These are phyloP conservation scores for Phytophthora litchii DNA, from an alignment of 352 stramenopile genomes.

Conservation along the genomic window DNA sequence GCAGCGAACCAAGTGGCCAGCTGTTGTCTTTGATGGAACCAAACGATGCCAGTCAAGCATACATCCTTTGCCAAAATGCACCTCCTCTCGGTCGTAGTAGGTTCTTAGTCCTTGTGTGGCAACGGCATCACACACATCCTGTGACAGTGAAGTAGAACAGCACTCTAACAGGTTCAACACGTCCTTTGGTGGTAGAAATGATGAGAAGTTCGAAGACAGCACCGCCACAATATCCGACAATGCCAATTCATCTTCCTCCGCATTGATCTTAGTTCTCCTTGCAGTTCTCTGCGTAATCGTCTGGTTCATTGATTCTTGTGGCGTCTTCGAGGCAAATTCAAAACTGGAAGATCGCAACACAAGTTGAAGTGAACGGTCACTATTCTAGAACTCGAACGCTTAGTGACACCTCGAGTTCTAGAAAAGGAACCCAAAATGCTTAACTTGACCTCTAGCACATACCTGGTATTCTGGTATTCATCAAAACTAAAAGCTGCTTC, in stretches of 20 bases:
- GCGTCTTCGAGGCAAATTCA: constrained; percentile 1
- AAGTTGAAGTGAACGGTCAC: constrained; percentile 23
- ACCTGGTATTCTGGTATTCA: not conserved
- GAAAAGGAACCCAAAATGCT: not conserved
- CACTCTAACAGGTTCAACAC: constrained; percentile 20
- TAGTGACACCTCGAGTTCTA: constrained; percentile 10
- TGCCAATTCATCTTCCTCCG: not conserved
- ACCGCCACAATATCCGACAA: constrained; percentile 28
- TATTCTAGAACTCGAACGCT: constrained; percentile 23
- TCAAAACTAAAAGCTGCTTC: not conserved
- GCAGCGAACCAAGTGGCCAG: constrained; percentile 6
- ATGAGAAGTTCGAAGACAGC: constrained; percentile 14
- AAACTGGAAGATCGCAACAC: constrained; percentile 18
- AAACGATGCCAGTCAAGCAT: constrained; percentile 28
- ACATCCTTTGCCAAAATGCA: constrained; percentile 27
- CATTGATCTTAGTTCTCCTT: not conserved
- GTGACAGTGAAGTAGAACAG: constrained; percentile 19
- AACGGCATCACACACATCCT: constrained; percentile 31
- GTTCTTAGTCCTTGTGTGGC: constrained; percentile 29
- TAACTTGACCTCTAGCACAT: not conserved
- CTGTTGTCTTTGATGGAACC: constrained; percentile 12
- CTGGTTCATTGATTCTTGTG: constrained; percentile 5
- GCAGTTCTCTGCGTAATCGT: not conserved
- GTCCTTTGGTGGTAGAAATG: constrained; percentile 33
- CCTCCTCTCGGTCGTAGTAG: constrained; percentile 25